These are phyloP conservation scores for Linum tenue DNA, from an alignment of 345 rosid species.

Conservation along the genomic window DNA sequence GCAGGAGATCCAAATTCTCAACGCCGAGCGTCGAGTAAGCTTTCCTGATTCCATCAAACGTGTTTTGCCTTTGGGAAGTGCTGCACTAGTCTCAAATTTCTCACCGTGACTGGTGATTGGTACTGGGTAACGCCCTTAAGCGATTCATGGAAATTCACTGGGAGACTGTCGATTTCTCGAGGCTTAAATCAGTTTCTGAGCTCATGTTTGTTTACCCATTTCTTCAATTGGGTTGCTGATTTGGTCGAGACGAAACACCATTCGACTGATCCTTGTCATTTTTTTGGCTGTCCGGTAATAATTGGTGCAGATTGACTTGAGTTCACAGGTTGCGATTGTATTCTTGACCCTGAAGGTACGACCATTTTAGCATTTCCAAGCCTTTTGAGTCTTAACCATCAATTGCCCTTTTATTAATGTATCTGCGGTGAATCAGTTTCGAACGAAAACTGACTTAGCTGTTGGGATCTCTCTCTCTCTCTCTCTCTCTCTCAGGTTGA, in stretches of 20 bases:
- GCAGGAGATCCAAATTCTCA: constrained; percentile 54
- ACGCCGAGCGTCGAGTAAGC: constrained; percentile 85
- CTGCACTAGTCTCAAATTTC: not conserved
- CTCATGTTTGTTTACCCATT: not conserved
- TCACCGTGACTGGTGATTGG: not conserved
- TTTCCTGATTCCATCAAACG: not conserved
- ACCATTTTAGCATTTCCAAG: not conserved
- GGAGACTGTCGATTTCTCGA: not conserved
- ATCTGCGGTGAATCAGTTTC: not conserved
- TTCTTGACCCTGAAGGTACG: constrained; percentile 85
- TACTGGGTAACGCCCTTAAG: not conserved
- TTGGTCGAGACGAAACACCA: too few relatives aligned
- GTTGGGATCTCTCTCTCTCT: constrained; percentile 17
- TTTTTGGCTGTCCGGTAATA: constrained; percentile 2
- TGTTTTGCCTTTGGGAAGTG: not conserved
- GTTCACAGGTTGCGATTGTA: constrained; percentile 70
- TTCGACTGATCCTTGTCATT: not conserved
- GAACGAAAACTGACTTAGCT: not conserved
- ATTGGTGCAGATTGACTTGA: constrained; percentile 81
- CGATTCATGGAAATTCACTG: not conserved
- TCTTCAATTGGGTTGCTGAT: too few relatives aligned
- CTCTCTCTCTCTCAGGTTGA: constrained; percentile 48
- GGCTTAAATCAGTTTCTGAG: not conserved
- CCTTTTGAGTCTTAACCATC: not conserved
- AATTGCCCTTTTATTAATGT: too few relatives aligned